phyloP scores from a whole-genome alignment of 257 asterid species.

The Scutellaria galericulata region DNA sequence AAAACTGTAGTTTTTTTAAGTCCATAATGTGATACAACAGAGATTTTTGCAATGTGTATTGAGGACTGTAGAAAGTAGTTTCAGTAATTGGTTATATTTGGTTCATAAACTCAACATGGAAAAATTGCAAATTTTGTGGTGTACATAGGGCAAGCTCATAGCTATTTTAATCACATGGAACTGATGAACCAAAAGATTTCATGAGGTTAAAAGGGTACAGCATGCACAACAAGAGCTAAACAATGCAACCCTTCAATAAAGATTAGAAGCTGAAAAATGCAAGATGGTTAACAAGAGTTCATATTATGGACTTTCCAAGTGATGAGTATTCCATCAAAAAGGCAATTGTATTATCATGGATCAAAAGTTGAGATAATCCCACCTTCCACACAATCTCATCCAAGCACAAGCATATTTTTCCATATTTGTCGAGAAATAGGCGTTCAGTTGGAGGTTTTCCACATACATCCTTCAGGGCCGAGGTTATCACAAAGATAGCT shows the following conservation, averaged over 20 bases:
- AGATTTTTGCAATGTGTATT: background rate
- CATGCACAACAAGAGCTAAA: background rate
- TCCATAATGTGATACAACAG: background rate
- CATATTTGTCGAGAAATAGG: conserved; percentile 92
- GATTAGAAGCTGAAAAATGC: background rate
- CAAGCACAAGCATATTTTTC: conserved; percentile 91
- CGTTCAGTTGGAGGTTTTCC: conserved; percentile 93
- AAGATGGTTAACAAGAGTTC: background rate
- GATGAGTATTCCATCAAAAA: background rate
- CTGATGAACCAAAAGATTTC: background rate
- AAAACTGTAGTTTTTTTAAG: background rate
- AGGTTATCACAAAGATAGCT: conserved; percentile 82
- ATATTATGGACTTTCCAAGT: background rate
- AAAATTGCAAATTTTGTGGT: background rate
- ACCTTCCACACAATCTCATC: conserved; percentile 99
- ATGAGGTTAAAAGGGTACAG: background rate
- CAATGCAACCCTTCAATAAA: background rate
- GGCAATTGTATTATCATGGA: background rate
- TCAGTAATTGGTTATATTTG: too few species aligned
- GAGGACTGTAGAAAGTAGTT: background rate
- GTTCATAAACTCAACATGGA: background rate
- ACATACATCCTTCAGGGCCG: conserved; percentile 93
- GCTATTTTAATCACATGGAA: background rate
- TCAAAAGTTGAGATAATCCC: conserved; percentile 9
- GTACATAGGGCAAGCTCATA: background rate